Conservation (phyloP, 345 rosid species). For the Trapa bicornis region DNA sequence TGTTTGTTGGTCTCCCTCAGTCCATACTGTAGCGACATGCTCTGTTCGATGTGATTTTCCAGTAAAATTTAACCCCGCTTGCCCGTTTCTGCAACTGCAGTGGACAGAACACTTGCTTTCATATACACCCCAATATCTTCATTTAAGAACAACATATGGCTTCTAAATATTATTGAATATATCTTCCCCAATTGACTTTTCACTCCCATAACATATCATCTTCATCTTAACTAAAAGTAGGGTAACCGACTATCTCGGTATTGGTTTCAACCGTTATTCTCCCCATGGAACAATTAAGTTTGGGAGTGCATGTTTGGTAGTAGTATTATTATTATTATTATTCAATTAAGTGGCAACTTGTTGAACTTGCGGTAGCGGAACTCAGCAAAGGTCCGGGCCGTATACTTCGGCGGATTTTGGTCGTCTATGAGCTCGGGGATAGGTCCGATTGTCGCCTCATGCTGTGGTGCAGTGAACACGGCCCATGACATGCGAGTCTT, state of each 20-base stretch:
- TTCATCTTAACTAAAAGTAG: too few species aligned
- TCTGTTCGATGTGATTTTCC: neutral
- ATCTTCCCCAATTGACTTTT: too few species aligned
- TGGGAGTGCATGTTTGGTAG: neutral
- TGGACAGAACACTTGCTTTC: neutral
- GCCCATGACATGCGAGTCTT: constrained; percentile 42
- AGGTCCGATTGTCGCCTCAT: constrained; percentile 31
- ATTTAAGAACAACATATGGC: too few species aligned
- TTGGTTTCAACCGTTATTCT: too few species aligned
- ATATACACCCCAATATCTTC: too few species aligned
- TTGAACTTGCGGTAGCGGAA: constrained; percentile 32
- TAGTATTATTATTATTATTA: too few species aligned
- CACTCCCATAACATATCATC: too few species aligned
- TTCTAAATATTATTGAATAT: too few species aligned
- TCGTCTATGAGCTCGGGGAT: constrained; percentile 27
- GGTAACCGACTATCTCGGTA: too few species aligned
- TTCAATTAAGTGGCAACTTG: constrained; percentile 26
- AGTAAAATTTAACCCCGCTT: neutral
- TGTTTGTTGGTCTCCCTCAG: constrained; percentile 7
- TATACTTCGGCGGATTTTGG: constrained; percentile 23
- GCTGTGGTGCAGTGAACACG: constrained; percentile 30
- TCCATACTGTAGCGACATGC: neutral
- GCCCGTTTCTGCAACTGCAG: neutral
- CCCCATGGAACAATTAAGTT: too few species aligned
- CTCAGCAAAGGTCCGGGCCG: constrained; percentile 31